Base-by-base conservation (phyloP, 2,329 filamentous ascomycete species). In the Aureobasidium mangrovei region DNA sequence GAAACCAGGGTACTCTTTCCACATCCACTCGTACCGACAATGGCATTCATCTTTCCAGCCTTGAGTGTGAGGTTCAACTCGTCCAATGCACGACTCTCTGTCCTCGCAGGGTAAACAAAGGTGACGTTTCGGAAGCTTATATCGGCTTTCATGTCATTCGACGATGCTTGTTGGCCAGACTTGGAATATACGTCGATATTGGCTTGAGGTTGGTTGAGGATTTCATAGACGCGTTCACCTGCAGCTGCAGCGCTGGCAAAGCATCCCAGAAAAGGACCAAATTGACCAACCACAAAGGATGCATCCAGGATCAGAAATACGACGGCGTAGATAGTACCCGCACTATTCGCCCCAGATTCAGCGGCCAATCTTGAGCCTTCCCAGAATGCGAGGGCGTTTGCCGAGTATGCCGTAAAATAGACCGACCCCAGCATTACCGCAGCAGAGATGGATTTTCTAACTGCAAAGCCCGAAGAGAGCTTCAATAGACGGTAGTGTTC, bases 231-330 rank as follows among this genome's bases (percentile, higher is more conserved):
- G 32, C 70, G 67, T 42, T 71, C 68, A 9, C 74, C 73, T 3
- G 76, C 73, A 1, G 79, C 74, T 2, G 79, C 74, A 0, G 82
- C 81, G 32, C 70, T 69, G 65, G 70, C 72, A 63, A 72, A 79
- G 61, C 64, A 75, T 66, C 82, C 80, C 10, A 86, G 68, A 46
- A 84, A 76, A 0, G 83, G 83, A 0, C 81, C 81, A 47, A 84
- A 79, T 51, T 77, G 76, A 31, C 82, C 80, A 27, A 85, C 72
- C 33, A 85, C 75, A 46, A 85, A 78, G 7, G 80, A 81, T 28
- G 80, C 80, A 59, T 85, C 82, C 1, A 84, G 73, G 8, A 84
- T 78, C 31, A 85, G 70, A 52, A 84, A 81, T 9, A 84, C 80
- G 31, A 84, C 81, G 0, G 81, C 82, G 60, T 84, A 84, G 12